Base-by-base conservation (phyloP, 2,329 filamentous ascomycete genomes). In the Lachnellula willkommii region DNA sequence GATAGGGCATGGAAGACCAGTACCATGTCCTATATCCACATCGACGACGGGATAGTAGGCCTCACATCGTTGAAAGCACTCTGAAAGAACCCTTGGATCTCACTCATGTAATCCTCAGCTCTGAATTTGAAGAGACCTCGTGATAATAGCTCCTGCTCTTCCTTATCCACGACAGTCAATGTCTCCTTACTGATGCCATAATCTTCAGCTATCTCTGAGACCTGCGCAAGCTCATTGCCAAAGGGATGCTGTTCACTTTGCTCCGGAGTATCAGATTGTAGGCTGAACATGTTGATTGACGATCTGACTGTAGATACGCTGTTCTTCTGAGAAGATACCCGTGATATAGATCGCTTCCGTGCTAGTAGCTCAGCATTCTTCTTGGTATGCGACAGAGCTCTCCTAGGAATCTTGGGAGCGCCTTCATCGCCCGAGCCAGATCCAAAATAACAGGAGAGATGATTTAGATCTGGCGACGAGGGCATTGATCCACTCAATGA, bases 171-270 rank as follows among this genome's bases (percentile, higher is more conserved):
- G 47, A 84, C 76, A n/a, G 79, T 78, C 60, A 79, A 69, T 17
- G 63, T 74, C 39, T 83, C 79, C 60, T 80, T 79, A 48, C 57
- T 61, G 32, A 84, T 78, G 43, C 84, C 84, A 64, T 90, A 93
- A 72, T 96, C 92, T 73, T 97, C 94, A 0, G 88, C 93, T 15
- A 96, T 81, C 73, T 97, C 94, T 52, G 91, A 90, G 24, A 97
- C 89, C 73, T 97, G 88, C 55, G 90, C 90, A 52, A 97, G 77
- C 73, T 99, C 94, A 50, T 87, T 85, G 52, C 90, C 90, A 66
- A 97, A 97, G 0, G 93, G 93, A 70, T 94, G 83, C 70, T 74
- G 58, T 76, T 75, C 24, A 4, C 7, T 26, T 71, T 74, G 58
- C 76, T 75, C 54, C 73, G 72, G 39, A 59, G 55, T 61, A 66